Evolutionary conservation across 345 rosid species (phyloP), one percentile per base, ranked within the genome.

Genomic region (Bruguiera parviflora): DNA sequence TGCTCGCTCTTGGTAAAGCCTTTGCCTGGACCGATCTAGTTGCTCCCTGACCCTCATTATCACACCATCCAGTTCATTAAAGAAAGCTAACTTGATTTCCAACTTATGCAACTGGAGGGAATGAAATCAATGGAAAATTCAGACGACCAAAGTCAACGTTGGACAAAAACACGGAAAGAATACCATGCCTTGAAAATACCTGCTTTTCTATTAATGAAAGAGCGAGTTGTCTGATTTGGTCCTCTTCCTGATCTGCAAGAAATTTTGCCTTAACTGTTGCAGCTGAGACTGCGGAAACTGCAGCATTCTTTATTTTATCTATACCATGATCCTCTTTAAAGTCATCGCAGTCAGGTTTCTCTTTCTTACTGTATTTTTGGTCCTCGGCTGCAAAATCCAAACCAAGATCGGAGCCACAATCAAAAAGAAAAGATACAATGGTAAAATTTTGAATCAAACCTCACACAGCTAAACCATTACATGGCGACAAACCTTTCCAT

Each of bases 261-360:
- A 84, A 68, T 75, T 89, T 87, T 70, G 99, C 98, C 85, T 88
- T 92, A 64, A 95, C 97, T 58, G 98, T 91, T 82, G 99, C 99
- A 13, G 98, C 98, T 63, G 98, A 81, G 59, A 96, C 81, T 65
- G 97, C 85, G 65, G 98, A 78, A 75, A 82, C 77, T 55, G 97
- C 96, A 37, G 97, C 89, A 28, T 79, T 82, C 85, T 87, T 91
- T 75, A 95, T 39, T 78, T 79, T 92, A 74, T 87, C 80, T n/a
- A 88, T 70, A 70, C 52, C 61, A 64, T 56, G 71, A 61, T 84
- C 82, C 75, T 82, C 87, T 76, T 85, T 80, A 64, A 62, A 76
- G 74, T 75, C 84, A 75, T 75, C 67, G 73, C 62, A 39, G 61
- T 78, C 81, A 75, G 56, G 65, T 66, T 80, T 84, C 76, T 79